Evolutionary conservation across 805 yeast species (phyloP).

Genomic region (Starmerella kuoi): DNA sequence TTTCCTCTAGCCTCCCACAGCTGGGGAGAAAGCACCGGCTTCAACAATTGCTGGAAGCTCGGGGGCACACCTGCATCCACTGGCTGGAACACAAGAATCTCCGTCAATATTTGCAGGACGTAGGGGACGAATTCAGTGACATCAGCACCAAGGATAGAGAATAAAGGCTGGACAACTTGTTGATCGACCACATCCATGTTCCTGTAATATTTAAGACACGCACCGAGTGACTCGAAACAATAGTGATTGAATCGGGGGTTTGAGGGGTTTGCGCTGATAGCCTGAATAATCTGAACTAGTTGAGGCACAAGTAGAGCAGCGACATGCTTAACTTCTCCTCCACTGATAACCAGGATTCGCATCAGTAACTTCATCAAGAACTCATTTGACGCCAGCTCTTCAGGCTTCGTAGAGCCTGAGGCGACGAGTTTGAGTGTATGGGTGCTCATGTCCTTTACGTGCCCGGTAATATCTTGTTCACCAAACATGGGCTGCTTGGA

Average conservation of each 20-base stretch:
- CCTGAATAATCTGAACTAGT: slow-evolving; percentile 52
- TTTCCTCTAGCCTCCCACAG: slow-evolving; percentile 92
- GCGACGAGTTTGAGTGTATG: slow-evolving; percentile 58
- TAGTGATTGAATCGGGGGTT: slow-evolving; percentile 90
- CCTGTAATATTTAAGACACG: slow-evolving; percentile 43
- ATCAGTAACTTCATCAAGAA: slow-evolving; percentile 79
- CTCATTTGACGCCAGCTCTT: slow-evolving; percentile 88
- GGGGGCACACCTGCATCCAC: slow-evolving; percentile 42
- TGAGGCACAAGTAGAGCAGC: slow-evolving; percentile 43
- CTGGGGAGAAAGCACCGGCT: slow-evolving; percentile 76
- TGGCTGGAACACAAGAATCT: slow-evolving; percentile 44
- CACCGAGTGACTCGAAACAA: slow-evolving; percentile 77
- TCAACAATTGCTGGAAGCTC: slow-evolving; percentile 51
- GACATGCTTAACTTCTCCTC: slow-evolving; percentile 32
- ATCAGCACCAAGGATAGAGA: slow-evolving; percentile 62
- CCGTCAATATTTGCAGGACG: slow-evolving; percentile 80
- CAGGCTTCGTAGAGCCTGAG: slow-evolving; percentile 54
- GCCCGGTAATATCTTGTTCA: slow-evolving; percentile 57
- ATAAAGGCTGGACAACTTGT: slow-evolving; percentile 51
- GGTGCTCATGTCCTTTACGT: slow-evolving; percentile 45
- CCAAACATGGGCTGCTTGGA: slow-evolving; percentile 43
- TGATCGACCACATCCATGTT: slow-evolving; percentile 31
- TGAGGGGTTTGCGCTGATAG: slow-evolving; percentile 79
- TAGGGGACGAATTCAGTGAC: slow-evolving; percentile 92
- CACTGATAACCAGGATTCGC: slow-evolving; percentile 69